phyloP scores from a whole-genome alignment of 1,139 yeast species.

The Yamadazyma siamensis region DNA sequence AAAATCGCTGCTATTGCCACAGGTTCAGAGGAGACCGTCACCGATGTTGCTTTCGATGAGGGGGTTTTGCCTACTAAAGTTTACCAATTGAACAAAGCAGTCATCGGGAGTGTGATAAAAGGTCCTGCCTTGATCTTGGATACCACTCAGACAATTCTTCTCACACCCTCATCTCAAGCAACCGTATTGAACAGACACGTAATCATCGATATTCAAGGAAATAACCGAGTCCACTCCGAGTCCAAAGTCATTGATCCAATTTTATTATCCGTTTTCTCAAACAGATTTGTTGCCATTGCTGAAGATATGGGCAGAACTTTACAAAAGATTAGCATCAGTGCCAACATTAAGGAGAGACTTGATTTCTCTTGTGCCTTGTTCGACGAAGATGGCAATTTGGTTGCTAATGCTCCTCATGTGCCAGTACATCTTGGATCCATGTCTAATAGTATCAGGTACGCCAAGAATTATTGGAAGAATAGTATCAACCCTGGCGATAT shows the following conservation, averaged over 20 bases:
- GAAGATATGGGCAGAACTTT: conserved; percentile 85
- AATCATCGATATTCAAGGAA: conserved; percentile 31
- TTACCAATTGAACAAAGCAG: conserved; percentile 47
- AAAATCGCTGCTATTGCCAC: background rate
- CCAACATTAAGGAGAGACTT: conserved; percentile 76
- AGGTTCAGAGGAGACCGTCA: conserved; percentile 1
- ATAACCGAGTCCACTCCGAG: conserved; percentile 9
- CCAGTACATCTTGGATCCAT: conserved; percentile 85
- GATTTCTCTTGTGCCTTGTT: conserved; percentile 84
- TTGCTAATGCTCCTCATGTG: conserved; percentile 83
- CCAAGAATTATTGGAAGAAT: conserved; percentile 60
- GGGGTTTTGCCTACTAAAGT: conserved; percentile 18
- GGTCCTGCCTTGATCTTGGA: conserved; percentile 90
- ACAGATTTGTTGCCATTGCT: conserved; percentile 81
- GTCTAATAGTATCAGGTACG: conserved; percentile 73
- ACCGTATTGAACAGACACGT: conserved; percentile 52
- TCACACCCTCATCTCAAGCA: conserved; percentile 69
- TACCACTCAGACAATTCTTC: conserved; percentile 79
- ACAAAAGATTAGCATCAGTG: conserved; percentile 74
- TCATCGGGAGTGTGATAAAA: conserved; percentile 47
- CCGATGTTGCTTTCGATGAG: conserved; percentile 8
- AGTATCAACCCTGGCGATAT: conserved; percentile 66
- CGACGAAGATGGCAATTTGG: conserved; percentile 68
- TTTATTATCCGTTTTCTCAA: conserved; percentile 72
- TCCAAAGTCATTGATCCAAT: conserved; percentile 56